phyloP scores from a whole-genome alignment of 2,329 filamentous ascomycete species.

The Xylaria sp. region DNA sequence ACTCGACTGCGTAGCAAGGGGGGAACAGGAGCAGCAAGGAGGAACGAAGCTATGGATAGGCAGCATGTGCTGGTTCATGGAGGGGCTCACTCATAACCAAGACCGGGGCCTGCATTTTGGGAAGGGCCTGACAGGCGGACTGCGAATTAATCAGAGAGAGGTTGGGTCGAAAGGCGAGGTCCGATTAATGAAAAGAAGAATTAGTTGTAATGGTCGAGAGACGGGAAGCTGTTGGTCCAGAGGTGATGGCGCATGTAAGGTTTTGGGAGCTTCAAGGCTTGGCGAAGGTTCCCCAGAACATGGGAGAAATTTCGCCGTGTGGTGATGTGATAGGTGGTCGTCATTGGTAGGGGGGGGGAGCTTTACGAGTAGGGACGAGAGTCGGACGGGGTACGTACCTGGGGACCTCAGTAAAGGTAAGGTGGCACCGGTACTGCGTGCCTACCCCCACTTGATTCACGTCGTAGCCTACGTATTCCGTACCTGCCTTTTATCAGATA shows the following conservation, averaged over 20 bases:
- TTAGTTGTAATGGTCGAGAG: neutral
- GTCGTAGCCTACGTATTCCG: too few species aligned
- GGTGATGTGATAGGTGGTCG: constrained; percentile 6
- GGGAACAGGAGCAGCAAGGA: too few species aligned
- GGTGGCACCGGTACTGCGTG: too few species aligned
- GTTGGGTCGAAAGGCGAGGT: neutral
- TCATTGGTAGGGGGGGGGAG: neutral
- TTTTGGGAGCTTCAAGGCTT: constrained; percentile 13
- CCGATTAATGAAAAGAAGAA: neutral
- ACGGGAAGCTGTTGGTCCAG: neutral
- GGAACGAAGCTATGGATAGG: constrained; percentile 18
- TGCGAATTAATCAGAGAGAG: neutral
- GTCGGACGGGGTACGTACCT: neutral
- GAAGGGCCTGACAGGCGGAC: constrained; percentile 17
- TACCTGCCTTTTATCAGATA: too few species aligned
- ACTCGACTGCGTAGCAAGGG: constrained; percentile 5
- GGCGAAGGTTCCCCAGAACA: constrained; percentile 7
- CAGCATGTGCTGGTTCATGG: constrained; percentile 21
- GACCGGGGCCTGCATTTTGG: constrained; percentile 69
- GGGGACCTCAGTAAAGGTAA: neutral
- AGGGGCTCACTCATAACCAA: constrained; percentile 63
- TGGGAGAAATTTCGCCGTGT: constrained; percentile 24
- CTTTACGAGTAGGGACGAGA: neutral
- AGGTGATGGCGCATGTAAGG: constrained; percentile 14
- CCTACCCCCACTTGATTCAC: too few species aligned